Conservation (phyloP, 768 basidiomycete genomes). For the Lentinula boryana region DNA sequence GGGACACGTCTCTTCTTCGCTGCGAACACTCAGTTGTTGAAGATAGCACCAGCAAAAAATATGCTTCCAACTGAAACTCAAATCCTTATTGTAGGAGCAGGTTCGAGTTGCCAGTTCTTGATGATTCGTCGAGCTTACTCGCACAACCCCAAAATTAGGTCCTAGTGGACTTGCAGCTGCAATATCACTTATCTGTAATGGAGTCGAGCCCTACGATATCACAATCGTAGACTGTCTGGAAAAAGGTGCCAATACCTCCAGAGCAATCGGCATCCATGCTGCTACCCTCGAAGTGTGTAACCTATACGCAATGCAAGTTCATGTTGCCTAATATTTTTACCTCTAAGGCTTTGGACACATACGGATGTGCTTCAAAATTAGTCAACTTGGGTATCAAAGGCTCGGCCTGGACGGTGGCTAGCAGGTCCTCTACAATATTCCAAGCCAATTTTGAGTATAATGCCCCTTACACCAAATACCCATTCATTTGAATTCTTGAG, state of each 20-base stretch:
- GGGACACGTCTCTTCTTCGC: too few species aligned
- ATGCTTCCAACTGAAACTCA: slow-evolving; percentile 2
- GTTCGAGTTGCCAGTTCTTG: background rate
- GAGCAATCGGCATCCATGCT: slow-evolving; percentile 37
- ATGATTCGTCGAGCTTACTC: background rate
- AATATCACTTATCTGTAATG: slow-evolving; percentile 29
- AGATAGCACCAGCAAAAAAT: too few species aligned
- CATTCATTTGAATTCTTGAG: slow-evolving; percentile 27
- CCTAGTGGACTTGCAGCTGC: slow-evolving; percentile 21
- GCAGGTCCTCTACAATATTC: slow-evolving; percentile 11
- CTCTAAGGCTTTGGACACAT: slow-evolving; percentile 27
- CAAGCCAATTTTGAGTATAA: slow-evolving; percentile 20
- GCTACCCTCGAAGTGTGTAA: slow-evolving; percentile 37
- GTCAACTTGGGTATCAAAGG: slow-evolving; percentile 23
- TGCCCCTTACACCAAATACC: slow-evolving; percentile 27
- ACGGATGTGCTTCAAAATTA: slow-evolving; percentile 27
- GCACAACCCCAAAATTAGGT: background rate
- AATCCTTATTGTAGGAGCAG: slow-evolving; percentile 12
- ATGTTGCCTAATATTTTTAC: background rate
- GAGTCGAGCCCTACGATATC: slow-evolving; percentile 22
- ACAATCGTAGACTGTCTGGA: slow-evolving; percentile 30
- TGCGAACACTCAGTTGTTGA: too few species aligned
- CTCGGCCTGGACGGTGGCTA: slow-evolving; percentile 12
- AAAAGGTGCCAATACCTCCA: slow-evolving; percentile 30
- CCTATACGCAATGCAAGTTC: background rate